A percentile compares a stretch with the other conserved stretches of the same genome.
Evolutionary conservation across 2,329 filamentous ascomycete species (phyloP).

Genomic region (Aspergillus latus): DNA sequence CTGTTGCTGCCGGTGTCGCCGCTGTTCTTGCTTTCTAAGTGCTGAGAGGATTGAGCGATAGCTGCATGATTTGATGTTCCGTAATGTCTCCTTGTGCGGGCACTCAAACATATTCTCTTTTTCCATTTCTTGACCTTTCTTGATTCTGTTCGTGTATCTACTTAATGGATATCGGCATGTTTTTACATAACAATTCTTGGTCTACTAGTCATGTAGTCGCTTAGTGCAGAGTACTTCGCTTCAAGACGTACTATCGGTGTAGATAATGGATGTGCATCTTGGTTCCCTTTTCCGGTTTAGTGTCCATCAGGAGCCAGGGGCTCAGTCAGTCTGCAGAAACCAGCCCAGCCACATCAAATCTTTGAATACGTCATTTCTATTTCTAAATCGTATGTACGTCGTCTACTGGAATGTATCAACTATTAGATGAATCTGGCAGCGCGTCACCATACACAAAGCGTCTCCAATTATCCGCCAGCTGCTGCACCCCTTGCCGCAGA

Average conservation of each 20-base stretch:
- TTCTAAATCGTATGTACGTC: neutral
- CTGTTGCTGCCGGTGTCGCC: constrained; percentile 34
- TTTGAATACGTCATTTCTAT: neutral
- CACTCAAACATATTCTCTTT: constrained; percentile 7
- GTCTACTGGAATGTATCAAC: neutral
- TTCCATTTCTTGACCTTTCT: constrained; percentile 7
- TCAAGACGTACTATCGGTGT: neutral
- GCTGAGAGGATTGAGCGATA: neutral
- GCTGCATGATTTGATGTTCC: constrained; percentile 5
- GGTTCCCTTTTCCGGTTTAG: neutral
- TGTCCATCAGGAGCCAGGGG: neutral
- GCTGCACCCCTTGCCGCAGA: constrained; percentile 67
- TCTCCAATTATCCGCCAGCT: constrained; percentile 72
- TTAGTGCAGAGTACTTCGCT: neutral
- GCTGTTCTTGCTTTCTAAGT: constrained; percentile 39
- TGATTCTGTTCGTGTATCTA: constrained; percentile 16
- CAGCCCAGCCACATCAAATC: neutral
- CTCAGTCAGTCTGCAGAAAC: neutral
- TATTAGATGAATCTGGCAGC: neutral
- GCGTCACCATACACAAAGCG: constrained; percentile 68
- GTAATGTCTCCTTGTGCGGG: constrained; percentile 1
- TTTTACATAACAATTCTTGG: neutral
- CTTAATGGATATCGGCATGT: constrained; percentile 10
- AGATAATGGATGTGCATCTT: neutral
- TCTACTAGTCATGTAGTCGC: neutral